These are phyloP conservation scores for Aspergillus pseudonomiae DNA, from an alignment of 2,329 filamentous ascomycete genomes.

Conservation along the genomic window DNA sequence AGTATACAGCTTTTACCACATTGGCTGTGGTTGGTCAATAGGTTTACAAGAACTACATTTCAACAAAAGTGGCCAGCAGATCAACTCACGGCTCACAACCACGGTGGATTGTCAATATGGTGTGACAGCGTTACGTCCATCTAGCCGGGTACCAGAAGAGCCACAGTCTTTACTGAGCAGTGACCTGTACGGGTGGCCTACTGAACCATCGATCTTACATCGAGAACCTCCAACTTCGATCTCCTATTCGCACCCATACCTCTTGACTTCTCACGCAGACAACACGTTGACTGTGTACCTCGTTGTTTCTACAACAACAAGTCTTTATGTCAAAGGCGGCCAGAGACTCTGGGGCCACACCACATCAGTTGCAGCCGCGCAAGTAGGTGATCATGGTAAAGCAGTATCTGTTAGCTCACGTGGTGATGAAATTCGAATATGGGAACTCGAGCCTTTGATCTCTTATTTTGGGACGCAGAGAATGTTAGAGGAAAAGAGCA, in stretches of 20 bases:
- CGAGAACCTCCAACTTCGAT: slow-evolving; percentile 62
- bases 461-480: slow-evolving; percentile 50
- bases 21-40: slow-evolving; percentile 79
- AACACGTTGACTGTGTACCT: slow-evolving; percentile 85
- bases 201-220: slow-evolving; percentile 37
- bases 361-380: slow-evolving; percentile 81
- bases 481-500: slow-evolving; percentile 54
- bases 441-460: slow-evolving; percentile 80
- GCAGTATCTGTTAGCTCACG: slow-evolving; percentile 83
- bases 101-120: slow-evolving; percentile 45
- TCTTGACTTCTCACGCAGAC: slow-evolving; percentile 80
- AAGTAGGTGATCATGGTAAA: slow-evolving; percentile 82
- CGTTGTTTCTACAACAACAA: slow-evolving; percentile 70
- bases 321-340: slow-evolving; percentile 70
- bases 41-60: slow-evolving; percentile 89
- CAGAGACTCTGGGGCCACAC: slow-evolving; percentile 89
- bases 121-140: slow-evolving; percentile 19
- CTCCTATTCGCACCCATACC: slow-evolving; percentile 80
- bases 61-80: slow-evolving; percentile 48
- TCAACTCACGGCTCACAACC: slow-evolving; percentile 42
- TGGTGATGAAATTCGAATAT: slow-evolving; percentile 80
- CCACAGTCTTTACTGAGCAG: slow-evolving; percentile 22
- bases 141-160: slow-evolving; percentile 13
- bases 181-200: slow-evolving; percentile 16
- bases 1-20: slow-evolving; percentile 79